Conservation (phyloP, 768 basidiomycete species). For the Vishniacozyma victoriae region DNA sequence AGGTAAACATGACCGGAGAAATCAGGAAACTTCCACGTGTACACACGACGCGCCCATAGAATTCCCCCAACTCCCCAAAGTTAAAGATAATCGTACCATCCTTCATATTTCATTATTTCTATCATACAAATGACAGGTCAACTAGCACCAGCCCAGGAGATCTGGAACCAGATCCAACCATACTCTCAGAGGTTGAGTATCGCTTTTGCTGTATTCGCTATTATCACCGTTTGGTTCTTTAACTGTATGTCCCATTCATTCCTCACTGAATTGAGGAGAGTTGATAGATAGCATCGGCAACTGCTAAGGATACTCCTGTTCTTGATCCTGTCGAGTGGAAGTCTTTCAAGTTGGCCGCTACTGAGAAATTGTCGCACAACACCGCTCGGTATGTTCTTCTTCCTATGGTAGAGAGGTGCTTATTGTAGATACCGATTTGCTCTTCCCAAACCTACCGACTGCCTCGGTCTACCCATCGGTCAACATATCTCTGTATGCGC, state of each 20-base stretch:
- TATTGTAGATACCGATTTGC: slow-evolving; percentile 78
- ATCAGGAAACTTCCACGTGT: no score
- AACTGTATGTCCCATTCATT: not conserved
- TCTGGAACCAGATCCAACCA: no score
- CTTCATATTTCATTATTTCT: no score
- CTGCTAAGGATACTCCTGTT: slow-evolving; percentile 8
- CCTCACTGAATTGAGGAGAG: no score
- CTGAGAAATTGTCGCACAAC: slow-evolving; percentile 82
- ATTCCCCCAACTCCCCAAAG: no score
- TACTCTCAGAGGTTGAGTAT: no score
- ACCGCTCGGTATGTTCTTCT: slow-evolving; percentile 70
- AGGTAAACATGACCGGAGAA: no score
- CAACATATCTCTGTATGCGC: slow-evolving; percentile 92
- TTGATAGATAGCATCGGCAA: not conserved
- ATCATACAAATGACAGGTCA: no score
- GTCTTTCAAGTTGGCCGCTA: slow-evolving; percentile 72
- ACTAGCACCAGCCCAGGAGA: no score
- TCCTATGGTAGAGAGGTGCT: not conserved
- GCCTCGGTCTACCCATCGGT: slow-evolving; percentile 89
- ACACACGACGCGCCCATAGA: no score
- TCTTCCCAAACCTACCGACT: slow-evolving; percentile 64
- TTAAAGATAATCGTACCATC: no score
- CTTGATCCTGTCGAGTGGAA: slow-evolving; percentile 57
- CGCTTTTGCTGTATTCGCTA: not conserved
- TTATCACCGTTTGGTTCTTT: not conserved